Evolutionary conservation across 176 grass and related monocot genomes (phyloP), one percentile per base, ranked within the genome.

Genomic region (Miscanthus lutarioriparius): DNA sequence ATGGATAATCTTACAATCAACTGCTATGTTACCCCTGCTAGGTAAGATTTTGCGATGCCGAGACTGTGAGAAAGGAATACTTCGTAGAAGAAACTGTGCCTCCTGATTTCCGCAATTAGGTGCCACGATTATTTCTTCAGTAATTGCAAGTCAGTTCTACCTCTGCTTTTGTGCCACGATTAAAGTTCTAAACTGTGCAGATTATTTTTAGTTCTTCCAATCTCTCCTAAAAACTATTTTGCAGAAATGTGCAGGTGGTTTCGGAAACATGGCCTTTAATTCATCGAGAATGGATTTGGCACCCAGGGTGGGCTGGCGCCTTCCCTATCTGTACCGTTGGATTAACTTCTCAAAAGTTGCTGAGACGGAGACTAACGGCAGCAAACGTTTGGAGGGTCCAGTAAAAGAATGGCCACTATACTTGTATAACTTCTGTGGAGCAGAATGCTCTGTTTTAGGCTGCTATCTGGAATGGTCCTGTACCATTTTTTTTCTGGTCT

Each of bases 31-130:
- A 13, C 58, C 72, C 8, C 53, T 67, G 41, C 32, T 72, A 94
- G 91, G 96, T 96, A 78, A 92, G 88, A 65, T 94, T 96, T 70
- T 99, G 93, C 25, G 76, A 96, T 63, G 81, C 35, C 1, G 83
- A 91, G 59, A 92, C 89, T 3, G 89, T 94, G 56, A 89, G 75
- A 63, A 91, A 87, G 54, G 89, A 92, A 74, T 98, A 98, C 83
- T 98, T 98, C 44, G 90, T 78, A 56, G 83, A 95, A 81, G 84
- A 93, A 14, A 94, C 88, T 0, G 41, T 89, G 45, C 96, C 96
- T 54, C 80, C 77, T 53, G 93, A 94, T 85, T 96, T 99, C 70
- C 44, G 36, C 19, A 53, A 66, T 70, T 96, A 80, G 84, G 10
- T 73, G 5, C 53, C 41, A 65, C 3, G 20, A 2, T 79, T 54